Conservation (phyloP, 345 rosid species). For the Populus pruinosa region DNA sequence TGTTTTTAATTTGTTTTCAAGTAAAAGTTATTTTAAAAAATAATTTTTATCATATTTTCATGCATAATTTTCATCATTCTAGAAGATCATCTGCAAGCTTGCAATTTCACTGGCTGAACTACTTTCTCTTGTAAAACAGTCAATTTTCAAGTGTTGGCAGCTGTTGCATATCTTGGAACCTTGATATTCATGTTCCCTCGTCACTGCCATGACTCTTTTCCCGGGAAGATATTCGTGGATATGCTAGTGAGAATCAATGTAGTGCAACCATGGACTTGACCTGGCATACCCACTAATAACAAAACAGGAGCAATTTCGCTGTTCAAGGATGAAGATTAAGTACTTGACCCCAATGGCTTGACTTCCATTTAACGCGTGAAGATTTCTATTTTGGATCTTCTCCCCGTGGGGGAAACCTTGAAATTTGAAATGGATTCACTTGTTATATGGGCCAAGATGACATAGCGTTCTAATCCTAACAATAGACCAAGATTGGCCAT, state of each 20-base stretch:
- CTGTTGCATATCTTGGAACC: background rate
- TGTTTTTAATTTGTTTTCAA: too few species aligned
- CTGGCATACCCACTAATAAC: background rate
- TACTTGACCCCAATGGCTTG: background rate
- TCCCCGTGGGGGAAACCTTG: background rate
- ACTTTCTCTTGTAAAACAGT: background rate
- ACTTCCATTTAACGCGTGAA: conserved; percentile 4
- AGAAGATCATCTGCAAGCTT: background rate
- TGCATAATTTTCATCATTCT: background rate
- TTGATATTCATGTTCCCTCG: background rate
- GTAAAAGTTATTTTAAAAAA: too few species aligned
- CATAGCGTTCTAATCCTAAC: background rate
- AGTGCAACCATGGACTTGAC: background rate
- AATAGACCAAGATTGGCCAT: background rate
- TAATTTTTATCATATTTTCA: too few species aligned
- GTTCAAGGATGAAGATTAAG: background rate
- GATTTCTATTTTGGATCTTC: background rate
- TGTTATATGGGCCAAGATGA: background rate
- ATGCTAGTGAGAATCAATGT: background rate
- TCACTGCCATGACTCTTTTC: background rate
- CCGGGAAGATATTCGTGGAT: background rate
- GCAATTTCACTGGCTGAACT: background rate
- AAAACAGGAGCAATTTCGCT: background rate
- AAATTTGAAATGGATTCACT: background rate
- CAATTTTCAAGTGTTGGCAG: background rate